phyloP scores from a whole-genome alignment of 2,329 filamentous ascomycete genomes.

The Aureobasidium sp. region DNA sequence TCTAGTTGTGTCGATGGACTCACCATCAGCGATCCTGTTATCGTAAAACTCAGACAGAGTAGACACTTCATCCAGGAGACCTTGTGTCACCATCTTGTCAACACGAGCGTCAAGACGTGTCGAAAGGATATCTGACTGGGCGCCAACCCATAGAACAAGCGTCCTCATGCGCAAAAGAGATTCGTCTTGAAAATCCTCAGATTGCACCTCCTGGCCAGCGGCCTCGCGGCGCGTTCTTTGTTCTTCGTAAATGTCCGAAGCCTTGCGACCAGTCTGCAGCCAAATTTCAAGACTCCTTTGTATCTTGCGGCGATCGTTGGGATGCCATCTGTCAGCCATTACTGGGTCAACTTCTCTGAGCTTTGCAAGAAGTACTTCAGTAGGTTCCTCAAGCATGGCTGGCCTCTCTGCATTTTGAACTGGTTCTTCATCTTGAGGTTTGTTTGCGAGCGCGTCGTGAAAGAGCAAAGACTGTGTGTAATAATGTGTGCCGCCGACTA shows the following conservation, averaged over 20 bases:
- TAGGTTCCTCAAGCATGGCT: constrained; percentile 58
- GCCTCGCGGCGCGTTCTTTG: constrained; percentile 38
- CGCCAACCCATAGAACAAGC: constrained; percentile 81
- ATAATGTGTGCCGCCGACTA: constrained; percentile 94
- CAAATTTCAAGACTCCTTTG: constrained; percentile 83
- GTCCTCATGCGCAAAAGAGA: constrained; percentile 38
- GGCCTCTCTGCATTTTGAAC: constrained; percentile 42
- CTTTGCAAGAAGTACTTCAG: constrained; percentile 62
- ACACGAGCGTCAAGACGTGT: constrained; percentile 67
- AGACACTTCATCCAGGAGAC: constrained; percentile 55
- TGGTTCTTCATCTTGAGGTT: constrained; percentile 20
- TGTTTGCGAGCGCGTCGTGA: constrained; percentile 55
- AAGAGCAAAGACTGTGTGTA: constrained; percentile 88
- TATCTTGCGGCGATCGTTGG: constrained; percentile 85
- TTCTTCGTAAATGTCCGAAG: constrained; percentile 80
- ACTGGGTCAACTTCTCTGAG: constrained; percentile 74
- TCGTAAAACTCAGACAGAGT: constrained; percentile 39
- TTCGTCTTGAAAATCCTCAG: neutral
- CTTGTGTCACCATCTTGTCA: constrained; percentile 68
- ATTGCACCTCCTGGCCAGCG: neutral
- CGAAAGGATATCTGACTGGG: constrained; percentile 59
- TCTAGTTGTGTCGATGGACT: constrained; percentile 59
- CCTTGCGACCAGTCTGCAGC: constrained; percentile 68
- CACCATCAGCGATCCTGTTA: constrained; percentile 25
- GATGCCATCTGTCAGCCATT: constrained; percentile 91